phyloP scores from a whole-genome alignment of 2,329 filamentous ascomycete species.

The Elsinoe australis region DNA sequence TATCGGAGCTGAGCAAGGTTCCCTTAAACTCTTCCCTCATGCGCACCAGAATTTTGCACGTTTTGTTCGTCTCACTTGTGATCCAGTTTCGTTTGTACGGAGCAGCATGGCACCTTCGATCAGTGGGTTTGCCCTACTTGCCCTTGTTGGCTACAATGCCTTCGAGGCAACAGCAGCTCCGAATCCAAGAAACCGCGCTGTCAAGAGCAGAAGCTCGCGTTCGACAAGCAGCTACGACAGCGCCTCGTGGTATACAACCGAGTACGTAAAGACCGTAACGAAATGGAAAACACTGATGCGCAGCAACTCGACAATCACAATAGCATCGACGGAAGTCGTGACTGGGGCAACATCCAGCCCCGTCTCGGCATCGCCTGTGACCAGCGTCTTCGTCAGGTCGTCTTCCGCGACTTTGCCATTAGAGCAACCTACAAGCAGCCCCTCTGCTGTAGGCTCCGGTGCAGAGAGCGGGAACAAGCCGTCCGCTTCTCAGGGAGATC shows the following conservation, averaged over 20 bases:
- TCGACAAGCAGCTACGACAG: conserved; percentile 1
- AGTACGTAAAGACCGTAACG: not conserved
- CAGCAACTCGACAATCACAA: not conserved
- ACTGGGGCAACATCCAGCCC: too few relatives aligned
- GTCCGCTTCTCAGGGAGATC: not conserved
- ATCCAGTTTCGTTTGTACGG: not conserved
- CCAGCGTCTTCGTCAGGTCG: not conserved
- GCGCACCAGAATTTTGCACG: not conserved
- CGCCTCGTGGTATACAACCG: not conserved
- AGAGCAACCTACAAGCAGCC: too few relatives aligned
- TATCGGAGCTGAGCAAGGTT: conserved; percentile 8
- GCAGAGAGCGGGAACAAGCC: not conserved
- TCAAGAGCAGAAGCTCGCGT: not conserved
- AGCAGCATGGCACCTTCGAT: conserved; percentile 9
- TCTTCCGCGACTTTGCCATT: not conserved
- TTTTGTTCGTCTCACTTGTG: not conserved
- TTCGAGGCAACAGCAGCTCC: conserved; percentile 5
- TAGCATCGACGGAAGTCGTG: not conserved
- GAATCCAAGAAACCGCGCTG: not conserved
- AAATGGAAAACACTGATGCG: not conserved
- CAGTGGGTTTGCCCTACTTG: conserved; percentile 3
- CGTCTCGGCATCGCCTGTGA: not conserved
- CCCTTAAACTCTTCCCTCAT: conserved; percentile 6
- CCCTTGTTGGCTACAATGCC: conserved; percentile 11
- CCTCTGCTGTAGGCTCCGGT: not conserved